A percentile compares a stretch with the other conserved stretches of the same genome.
phyloP scores from a whole-genome alignment of 164 flowering plant species.

The Stephania yunnanensis region DNA sequence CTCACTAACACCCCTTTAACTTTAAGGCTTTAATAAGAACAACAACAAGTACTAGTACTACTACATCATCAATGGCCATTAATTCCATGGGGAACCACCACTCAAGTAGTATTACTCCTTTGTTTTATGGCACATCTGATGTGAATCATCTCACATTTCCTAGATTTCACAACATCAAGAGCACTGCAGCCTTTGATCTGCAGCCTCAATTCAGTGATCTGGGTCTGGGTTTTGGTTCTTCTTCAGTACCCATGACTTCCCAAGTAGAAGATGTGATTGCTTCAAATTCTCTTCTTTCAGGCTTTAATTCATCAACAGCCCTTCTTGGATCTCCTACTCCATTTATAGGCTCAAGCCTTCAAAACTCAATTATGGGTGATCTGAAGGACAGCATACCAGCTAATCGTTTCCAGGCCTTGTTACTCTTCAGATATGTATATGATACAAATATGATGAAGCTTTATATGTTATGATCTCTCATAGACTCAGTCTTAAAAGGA shows the following conservation, averaged over 20 bases:
- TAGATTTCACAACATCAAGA: constrained; percentile 19
- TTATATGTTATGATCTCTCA: no score
- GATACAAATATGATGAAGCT: no score
- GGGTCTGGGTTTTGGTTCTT: constrained; percentile 54
- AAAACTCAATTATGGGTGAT: constrained; percentile 21
- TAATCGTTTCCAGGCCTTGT: constrained; percentile 23
- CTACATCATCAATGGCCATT: background rate
- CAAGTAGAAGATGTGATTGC: constrained; percentile 28
- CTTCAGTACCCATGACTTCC: constrained; percentile 9
- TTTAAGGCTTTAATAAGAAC: no score
- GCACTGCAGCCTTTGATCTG: constrained; percentile 18
- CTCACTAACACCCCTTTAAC: background rate
- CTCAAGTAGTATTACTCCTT: constrained; percentile 12
- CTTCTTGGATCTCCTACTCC: constrained; percentile 42
- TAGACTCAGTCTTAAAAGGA: no score
- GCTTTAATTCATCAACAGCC: constrained; percentile 12
- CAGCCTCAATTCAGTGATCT: constrained; percentile 34
- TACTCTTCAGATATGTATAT: constrained; percentile 24
- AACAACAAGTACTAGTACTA: background rate
- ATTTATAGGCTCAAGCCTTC: constrained; percentile 32
- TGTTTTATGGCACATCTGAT: constrained; percentile 38
- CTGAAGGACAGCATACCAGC: constrained; percentile 17
- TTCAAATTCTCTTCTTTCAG: constrained; percentile 36
- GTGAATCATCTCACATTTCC: constrained; percentile 31
- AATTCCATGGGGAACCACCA: constrained; percentile 12